Conservation (phyloP, 176 grass and related monocot genomes). For the Puya raimondii region DNA sequence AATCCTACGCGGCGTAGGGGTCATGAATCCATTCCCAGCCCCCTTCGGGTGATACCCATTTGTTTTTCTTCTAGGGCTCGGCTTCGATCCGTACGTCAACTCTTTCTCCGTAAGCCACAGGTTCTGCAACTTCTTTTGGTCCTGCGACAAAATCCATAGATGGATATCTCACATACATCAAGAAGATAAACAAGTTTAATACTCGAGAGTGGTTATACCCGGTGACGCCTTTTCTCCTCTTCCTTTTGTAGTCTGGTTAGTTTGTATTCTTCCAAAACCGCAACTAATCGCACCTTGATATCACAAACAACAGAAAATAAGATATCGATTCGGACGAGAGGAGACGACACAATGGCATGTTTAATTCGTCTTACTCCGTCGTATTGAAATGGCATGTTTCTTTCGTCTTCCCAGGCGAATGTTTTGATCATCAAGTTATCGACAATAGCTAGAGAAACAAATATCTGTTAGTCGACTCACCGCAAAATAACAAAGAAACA, state of each 20-base stretch:
- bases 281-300: slow-evolving; percentile 69
- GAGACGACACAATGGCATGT: background rate
- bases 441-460: slow-evolving; percentile 51
- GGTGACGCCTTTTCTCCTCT: slow-evolving; percentile 54
- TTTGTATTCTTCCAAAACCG: slow-evolving; percentile 94
- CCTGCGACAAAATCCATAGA: slow-evolving; percentile 29
- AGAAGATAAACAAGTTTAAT: background rate
- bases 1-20: slow-evolving; percentile 41
- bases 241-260: slow-evolving; percentile 73
- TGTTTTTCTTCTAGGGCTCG: slow-evolving; percentile 47
- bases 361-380: slow-evolving; percentile 54
- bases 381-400: slow-evolving; percentile 65
- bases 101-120: slow-evolving; percentile 81
- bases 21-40: slow-evolving; percentile 78
- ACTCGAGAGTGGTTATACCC: slow-evolving; percentile 30
- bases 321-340: background rate
- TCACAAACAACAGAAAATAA: background rate
- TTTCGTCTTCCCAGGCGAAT: slow-evolving; percentile 79
- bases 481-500: slow-evolving; percentile 2
- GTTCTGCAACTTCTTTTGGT: slow-evolving; percentile 81
- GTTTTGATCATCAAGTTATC: slow-evolving; percentile 80
- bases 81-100: slow-evolving; percentile 66
- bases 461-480: slow-evolving; percentile 4
- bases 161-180: background rate
- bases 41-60: slow-evolving; percentile 44